Percentiles rank a stretch among this genome's conserved stretches.
phyloP scores from a whole-genome alignment of 257 asterid genomes.

The Catharanthus roseus region DNA sequence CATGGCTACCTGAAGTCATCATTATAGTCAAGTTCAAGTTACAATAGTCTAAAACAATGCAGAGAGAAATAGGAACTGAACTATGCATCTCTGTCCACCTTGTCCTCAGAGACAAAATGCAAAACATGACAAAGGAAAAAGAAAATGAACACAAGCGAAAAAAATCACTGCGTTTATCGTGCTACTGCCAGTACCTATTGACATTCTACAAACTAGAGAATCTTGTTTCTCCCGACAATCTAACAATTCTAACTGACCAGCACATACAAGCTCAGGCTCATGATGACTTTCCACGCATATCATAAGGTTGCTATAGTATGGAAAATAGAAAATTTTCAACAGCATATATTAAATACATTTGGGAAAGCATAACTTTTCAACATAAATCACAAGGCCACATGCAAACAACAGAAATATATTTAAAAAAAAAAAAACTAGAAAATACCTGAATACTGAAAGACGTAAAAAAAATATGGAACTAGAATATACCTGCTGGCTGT shows the following conservation, averaged over 20 bases:
- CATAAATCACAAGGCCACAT: neutral
- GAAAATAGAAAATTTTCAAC: neutral
- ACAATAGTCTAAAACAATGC: neutral
- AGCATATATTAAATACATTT: neutral
- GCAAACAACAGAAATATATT: neutral
- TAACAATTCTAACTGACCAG: neutral
- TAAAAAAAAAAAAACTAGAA: neutral
- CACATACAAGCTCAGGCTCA: neutral
- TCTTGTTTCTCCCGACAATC: neutral
- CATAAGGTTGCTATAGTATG: neutral
- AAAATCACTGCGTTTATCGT: neutral
- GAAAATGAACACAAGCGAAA: neutral
- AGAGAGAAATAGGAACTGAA: neutral
- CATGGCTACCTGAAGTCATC: conserved; percentile 66
- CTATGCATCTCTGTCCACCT: neutral
- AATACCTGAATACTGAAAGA: neutral
- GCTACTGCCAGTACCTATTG: neutral
- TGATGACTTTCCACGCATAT: neutral
- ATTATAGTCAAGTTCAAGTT: conserved; percentile 18
- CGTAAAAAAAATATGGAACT: neutral
- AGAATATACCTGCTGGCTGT: conserved; percentile 75
- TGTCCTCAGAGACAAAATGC: neutral
- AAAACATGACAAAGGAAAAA: neutral
- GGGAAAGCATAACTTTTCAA: neutral
- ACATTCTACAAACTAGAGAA: neutral